Percentiles rank a stretch among this genome's conserved stretches.
Evolutionary conservation across 306 rosid species (phyloP).

Genomic region (Senna tora): DNA sequence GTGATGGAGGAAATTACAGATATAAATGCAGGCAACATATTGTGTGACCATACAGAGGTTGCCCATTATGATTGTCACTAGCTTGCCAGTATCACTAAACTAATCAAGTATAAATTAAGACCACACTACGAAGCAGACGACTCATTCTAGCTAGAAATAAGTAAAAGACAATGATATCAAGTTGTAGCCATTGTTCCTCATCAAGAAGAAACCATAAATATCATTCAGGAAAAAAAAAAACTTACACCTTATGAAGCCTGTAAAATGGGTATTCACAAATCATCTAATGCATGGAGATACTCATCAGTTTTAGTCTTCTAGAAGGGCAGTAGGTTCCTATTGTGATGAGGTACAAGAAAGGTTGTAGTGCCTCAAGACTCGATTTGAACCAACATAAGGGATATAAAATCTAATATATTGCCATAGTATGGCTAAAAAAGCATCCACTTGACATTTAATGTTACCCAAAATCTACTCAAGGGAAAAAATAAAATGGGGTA

Average conservation of each 20-base stretch:
- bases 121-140: not conserved
- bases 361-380: not conserved
- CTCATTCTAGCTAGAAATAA: not conserved
- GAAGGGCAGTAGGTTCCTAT: not conserved
- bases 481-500: not conserved
- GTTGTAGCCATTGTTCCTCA: not conserved
- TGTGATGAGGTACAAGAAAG: not conserved
- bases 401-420: not conserved
- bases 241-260: slow-evolving; percentile 14
- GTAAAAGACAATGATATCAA: not conserved
- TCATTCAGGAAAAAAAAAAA: slow-evolving; percentile 5
- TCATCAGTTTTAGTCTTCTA: not conserved
- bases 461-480: not conserved
- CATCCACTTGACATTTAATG: not conserved
- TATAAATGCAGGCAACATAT: not conserved
- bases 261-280: not conserved
- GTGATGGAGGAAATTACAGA: not conserved
- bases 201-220: slow-evolving; percentile 2
- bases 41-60: not conserved
- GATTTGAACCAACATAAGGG: not conserved
- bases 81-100: slow-evolving; percentile 7
- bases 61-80: not conserved
- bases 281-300: not conserved
- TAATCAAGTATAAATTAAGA: not conserved
- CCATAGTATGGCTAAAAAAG: not conserved